Evolutionary conservation across 2,329 filamentous ascomycete species (phyloP).

Genomic region (Epichloe baconii): DNA sequence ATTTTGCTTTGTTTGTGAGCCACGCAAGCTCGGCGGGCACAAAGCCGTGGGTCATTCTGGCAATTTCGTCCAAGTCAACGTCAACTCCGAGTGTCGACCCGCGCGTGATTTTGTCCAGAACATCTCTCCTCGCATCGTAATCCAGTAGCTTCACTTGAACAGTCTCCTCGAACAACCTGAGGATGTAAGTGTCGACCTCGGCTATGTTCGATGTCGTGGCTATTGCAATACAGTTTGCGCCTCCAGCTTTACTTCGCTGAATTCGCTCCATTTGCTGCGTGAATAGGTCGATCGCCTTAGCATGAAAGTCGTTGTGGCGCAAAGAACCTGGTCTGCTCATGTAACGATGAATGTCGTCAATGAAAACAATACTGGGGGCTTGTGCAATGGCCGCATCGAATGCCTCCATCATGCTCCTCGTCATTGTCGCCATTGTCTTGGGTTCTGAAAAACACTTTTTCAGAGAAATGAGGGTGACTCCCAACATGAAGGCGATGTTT

Average conservation of each 20-base stretch:
- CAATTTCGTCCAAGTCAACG: conserved; percentile 61
- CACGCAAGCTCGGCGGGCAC: conserved; percentile 79
- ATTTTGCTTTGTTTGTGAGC: conserved; percentile 34
- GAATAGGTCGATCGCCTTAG: conserved; percentile 72
- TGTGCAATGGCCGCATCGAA: conserved; percentile 69
- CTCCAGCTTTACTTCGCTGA: conserved; percentile 48
- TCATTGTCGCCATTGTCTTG: conserved; percentile 26
- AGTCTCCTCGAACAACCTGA: conserved; percentile 66
- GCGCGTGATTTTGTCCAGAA: conserved; percentile 60
- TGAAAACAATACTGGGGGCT: conserved; percentile 75
- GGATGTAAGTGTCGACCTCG: conserved; percentile 66
- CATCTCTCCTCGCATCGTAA: conserved; percentile 61
- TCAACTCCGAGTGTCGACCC: conserved; percentile 51
- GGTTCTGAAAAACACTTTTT: conserved; percentile 22
- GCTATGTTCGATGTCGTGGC: conserved; percentile 85
- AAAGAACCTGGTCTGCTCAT: conserved; percentile 72
- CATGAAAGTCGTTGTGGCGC: conserved; percentile 78
- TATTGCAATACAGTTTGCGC: conserved; percentile 72
- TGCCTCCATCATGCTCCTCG: conserved; percentile 26
- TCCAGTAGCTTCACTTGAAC: conserved; percentile 83
- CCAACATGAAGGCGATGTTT: conserved; percentile 57
- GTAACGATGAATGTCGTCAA: conserved; percentile 74
- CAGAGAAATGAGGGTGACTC: conserved; percentile 57
- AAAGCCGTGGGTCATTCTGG: conserved; percentile 80
- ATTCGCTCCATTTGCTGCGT: conserved; percentile 79